Percentiles rank a stretch among this genome's conserved stretches.
Conservation (phyloP, 305 asterid genomes). For the Fraxinus angustifolia region DNA sequence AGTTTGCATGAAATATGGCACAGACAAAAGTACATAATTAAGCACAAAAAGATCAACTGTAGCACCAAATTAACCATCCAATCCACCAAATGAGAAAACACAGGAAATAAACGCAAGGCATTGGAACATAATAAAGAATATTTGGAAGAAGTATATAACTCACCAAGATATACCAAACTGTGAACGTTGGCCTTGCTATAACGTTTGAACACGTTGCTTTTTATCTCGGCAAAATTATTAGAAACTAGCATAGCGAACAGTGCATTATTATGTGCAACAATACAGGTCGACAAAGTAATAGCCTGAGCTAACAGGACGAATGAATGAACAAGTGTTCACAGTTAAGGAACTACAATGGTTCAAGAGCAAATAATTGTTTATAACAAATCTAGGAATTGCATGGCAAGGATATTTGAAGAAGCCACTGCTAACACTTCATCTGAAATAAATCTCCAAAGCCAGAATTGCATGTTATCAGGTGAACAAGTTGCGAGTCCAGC, state of each 20-base stretch:
- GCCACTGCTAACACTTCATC: slow-evolving; percentile 77
- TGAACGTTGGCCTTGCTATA: slow-evolving; percentile 90
- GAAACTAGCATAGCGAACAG: slow-evolving; percentile 92
- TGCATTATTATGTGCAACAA: slow-evolving; percentile 96
- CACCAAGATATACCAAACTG: slow-evolving; percentile 84
- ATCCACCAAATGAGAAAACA: background rate
- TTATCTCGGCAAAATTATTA: slow-evolving; percentile 96
- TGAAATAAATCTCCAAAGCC: slow-evolving; percentile 70
- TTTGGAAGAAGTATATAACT: slow-evolving; percentile 34
- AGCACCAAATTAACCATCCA: background rate
- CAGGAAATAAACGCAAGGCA: slow-evolving; percentile 2
- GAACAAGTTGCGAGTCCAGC: slow-evolving; percentile 84
- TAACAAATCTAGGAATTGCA: slow-evolving; percentile 1
- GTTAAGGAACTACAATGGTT: slow-evolving; percentile 55
- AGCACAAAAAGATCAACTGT: background rate
- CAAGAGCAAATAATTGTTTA: slow-evolving; percentile 2
- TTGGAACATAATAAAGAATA: background rate
- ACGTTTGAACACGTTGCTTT: slow-evolving; percentile 93
- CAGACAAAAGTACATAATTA: background rate
- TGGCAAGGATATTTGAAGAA: slow-evolving; percentile 89
- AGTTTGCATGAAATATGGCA: slow-evolving; percentile 10
- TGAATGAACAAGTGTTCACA: slow-evolving; percentile 74
- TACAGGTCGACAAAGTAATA: slow-evolving; percentile 87
- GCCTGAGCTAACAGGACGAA: slow-evolving; percentile 97
- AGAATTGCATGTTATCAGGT: slow-evolving; percentile 50